Conservation (phyloP, 768 basidiomycete genomes). For the Tylopilus felleus region DNA sequence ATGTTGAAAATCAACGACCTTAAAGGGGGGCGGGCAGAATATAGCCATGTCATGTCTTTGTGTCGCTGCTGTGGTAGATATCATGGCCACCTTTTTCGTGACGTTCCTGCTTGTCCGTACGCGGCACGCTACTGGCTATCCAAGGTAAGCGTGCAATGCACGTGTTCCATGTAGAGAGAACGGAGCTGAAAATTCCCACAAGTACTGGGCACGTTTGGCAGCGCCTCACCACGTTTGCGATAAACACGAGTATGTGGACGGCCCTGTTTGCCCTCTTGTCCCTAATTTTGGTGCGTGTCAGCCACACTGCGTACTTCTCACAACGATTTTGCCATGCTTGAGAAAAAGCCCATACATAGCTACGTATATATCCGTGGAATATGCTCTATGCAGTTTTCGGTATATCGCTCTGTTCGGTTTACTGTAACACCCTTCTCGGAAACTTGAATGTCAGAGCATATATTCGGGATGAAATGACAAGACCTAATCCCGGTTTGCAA, state of each 20-base stretch:
- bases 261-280: slow-evolving; percentile 47
- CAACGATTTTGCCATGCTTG: not conserved
- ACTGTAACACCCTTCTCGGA: slow-evolving; percentile 4
- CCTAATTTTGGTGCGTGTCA: not conserved
- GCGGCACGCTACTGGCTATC: not conserved
- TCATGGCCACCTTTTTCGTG: slow-evolving; percentile 2
- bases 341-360: not conserved
- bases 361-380: not conserved
- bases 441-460: not conserved
- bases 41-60: not conserved
- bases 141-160: not conserved
- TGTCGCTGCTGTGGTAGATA: slow-evolving; percentile 5
- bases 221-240: slow-evolving; percentile 8
- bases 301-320: not conserved
- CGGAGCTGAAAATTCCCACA: not conserved
- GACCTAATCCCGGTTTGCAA: not conserved
- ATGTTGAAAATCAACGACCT: not conserved
- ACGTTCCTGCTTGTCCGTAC: slow-evolving; percentile 3
- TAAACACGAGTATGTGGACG: slow-evolving; percentile 40
- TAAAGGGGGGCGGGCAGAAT: not conserved
- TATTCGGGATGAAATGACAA: not conserved
- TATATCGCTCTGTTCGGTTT: not conserved
- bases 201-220: slow-evolving; percentile 10
- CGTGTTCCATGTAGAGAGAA: not conserved
- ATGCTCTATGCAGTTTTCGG: not conserved